These are phyloP conservation scores for Plasmodium blacklocki DNA, from an alignment of 169 alveolate genomes.

Conservation along the genomic window DNA sequence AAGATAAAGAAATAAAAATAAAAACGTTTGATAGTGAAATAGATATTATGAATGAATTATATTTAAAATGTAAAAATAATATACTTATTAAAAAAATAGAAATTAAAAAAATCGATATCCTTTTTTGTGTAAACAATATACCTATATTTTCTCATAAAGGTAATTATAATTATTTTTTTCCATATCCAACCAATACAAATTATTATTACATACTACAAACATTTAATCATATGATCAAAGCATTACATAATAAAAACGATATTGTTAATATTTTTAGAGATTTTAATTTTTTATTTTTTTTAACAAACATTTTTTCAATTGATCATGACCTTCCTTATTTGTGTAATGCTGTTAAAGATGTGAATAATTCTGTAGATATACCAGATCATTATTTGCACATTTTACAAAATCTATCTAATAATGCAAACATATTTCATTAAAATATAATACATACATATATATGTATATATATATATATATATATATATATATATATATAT, in stretches of 20 bases:
- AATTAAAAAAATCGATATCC: conserved; percentile 48
- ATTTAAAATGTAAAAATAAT: conserved; percentile 67
- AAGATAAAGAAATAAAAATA: conserved; percentile 59
- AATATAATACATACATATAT: background rate
- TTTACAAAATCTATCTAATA: conserved; percentile 53
- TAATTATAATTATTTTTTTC: conserved; percentile 40
- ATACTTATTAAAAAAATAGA: conserved; percentile 57
- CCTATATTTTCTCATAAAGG: conserved; percentile 73
- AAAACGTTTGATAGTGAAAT: conserved; percentile 64
- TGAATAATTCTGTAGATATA: conserved; percentile 14
- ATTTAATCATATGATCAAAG: conserved; percentile 51
- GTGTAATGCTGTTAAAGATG: conserved; percentile 49
- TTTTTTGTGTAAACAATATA: conserved; percentile 70
- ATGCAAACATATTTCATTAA: conserved; percentile 12
- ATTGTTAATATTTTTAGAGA: conserved; percentile 59
- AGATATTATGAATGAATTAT: conserved; percentile 74
- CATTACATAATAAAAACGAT: conserved; percentile 44
- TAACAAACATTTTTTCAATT: conserved; percentile 63
- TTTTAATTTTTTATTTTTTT: conserved; percentile 63
- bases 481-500: too few relatives aligned
- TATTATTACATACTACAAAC: conserved; percentile 51
- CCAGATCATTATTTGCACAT: conserved; percentile 66
- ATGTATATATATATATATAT: too few relatives aligned
- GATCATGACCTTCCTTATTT: conserved; percentile 58
- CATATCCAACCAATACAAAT: conserved; percentile 55